These are phyloP conservation scores for Lolium rigidum DNA, from an alignment of 176 grass and related monocot genomes.

Conservation along the genomic window DNA sequence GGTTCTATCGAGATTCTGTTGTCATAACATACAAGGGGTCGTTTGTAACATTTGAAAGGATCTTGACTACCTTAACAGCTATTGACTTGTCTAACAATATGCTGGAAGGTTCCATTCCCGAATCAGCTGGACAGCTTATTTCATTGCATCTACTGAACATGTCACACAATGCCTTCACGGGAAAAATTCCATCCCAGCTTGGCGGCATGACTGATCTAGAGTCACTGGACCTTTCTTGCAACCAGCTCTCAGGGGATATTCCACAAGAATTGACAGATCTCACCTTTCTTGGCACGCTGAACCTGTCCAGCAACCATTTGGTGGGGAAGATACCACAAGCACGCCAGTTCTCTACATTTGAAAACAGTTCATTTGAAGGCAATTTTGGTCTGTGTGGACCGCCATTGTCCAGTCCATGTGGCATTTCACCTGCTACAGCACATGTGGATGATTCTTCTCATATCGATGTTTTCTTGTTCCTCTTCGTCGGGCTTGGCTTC, in stretches of 20 bases:
- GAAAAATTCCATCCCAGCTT: neutral
- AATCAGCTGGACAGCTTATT: constrained; percentile 1
- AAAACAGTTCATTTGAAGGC: neutral
- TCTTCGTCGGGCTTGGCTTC: neutral
- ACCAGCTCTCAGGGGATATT: constrained; percentile 19
- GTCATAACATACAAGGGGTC: neutral
- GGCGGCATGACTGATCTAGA: constrained; percentile 3
- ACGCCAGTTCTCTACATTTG: neutral
- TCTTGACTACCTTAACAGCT: neutral
- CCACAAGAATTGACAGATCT: constrained; percentile 29
- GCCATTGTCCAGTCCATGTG: neutral
- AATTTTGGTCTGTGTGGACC: neutral
- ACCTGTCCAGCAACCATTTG: constrained; percentile 49
- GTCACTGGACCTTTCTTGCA: constrained; percentile 22
- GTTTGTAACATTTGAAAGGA: neutral
- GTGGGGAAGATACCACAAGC: constrained; percentile 36
- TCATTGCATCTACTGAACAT: neutral
- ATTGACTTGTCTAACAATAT: constrained; percentile 17
- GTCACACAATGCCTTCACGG: constrained; percentile 15
- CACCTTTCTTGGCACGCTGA: constrained; percentile 23
- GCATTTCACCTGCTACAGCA: neutral
- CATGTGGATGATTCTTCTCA: neutral
- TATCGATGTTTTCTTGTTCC: neutral
- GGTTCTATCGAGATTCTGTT: neutral
- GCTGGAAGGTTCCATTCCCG: constrained; percentile 5